Conservation (phyloP, 805 yeast genomes). For the Ogataea trehaloabstinens region DNA sequence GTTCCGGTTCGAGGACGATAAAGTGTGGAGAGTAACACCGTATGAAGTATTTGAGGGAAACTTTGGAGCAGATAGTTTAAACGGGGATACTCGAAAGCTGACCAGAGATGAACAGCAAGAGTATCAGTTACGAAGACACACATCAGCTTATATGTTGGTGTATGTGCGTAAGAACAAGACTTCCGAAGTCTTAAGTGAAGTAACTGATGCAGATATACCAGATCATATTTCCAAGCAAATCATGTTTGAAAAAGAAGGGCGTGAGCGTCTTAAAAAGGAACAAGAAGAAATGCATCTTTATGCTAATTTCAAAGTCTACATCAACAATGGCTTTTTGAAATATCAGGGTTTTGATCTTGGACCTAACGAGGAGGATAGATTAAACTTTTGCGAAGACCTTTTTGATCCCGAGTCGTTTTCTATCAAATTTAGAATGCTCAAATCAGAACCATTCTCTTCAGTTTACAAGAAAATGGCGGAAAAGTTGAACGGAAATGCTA, state of each 20-base stretch:
- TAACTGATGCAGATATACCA: constrained; percentile 59
- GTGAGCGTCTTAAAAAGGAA: constrained; percentile 52
- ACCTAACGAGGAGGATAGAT: constrained; percentile 50
- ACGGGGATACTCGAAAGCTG: constrained; percentile 47
- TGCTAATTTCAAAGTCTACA: constrained; percentile 54
- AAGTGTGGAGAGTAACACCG: constrained; percentile 82
- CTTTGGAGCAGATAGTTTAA: constrained; percentile 74
- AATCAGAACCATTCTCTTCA: constrained; percentile 51
- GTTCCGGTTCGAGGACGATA: constrained; percentile 94
- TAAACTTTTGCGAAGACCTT: constrained; percentile 49
- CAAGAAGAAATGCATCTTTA: constrained; percentile 71
- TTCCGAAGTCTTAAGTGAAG: constrained; percentile 57
- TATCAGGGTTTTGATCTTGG: constrained; percentile 77
- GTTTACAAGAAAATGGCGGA: constrained; percentile 50
- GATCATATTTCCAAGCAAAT: constrained; percentile 64
- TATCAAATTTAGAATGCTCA: constrained; percentile 47
- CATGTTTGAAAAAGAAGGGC: constrained; percentile 58
- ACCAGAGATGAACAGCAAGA: constrained; percentile 61
- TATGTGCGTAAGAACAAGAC: constrained; percentile 69
- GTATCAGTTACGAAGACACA: constrained; percentile 71
- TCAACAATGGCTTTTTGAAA: constrained; percentile 50
- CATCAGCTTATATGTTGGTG: constrained; percentile 96
- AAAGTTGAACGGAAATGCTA: constrained; percentile 32
- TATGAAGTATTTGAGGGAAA: constrained; percentile 89
- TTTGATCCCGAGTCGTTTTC: constrained; percentile 50